Base-by-base conservation (phyloP, 2,329 filamentous ascomycete species). In the Fusarium falciforme region DNA sequence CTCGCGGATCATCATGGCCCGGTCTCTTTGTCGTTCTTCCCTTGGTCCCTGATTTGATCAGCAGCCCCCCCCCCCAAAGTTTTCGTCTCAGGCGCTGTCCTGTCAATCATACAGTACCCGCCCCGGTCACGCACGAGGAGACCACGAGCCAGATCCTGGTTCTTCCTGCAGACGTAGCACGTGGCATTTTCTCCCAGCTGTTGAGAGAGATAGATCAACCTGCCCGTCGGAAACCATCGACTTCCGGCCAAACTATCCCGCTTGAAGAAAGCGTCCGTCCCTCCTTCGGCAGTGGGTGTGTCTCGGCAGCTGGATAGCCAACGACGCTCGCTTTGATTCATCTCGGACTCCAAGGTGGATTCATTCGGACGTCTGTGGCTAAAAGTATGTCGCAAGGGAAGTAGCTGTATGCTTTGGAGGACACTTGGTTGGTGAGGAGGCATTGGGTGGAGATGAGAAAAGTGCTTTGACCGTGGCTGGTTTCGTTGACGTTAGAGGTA, bases 281-380 rank as follows among this genome's bases (percentile, higher is more conserved):
- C 31, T 17, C 8, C 31, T 35, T 57, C 29, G 52, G 52, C 52
- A 57, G 52, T 57, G 31, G 31, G 31, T 57, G 52, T 31, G 52
- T 36, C 52, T 36, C 52, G 47, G 52, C n/a, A 57, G 29, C 52
- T 33, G 52, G 52, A 17, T 16, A 40, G n/a, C 33, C 61, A 63
- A 55, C 44, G 25, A 31, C 14, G 33, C 20, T 72, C 49, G 64
- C 68, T 72, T 58, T 42, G 64, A 65, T 60, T 35, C 55, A 61
- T 70, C 71, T 71, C 63, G 71, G 71, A 54, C 71, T 61, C 61
- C 38, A 54, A 35, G 52, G 57, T 69, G 71, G 68, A 68, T 68
- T 74, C 68, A 59, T 55, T 38, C 25, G 40, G 55, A 42, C 40
- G 71, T 49, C 33, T 44, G 71, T 72, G 61, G 71, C 71, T 66